Evolutionary conservation across 345 rosid genomes (phyloP), one percentile per base, ranked within the genome.

Genomic region (Clausena lansium): DNA sequence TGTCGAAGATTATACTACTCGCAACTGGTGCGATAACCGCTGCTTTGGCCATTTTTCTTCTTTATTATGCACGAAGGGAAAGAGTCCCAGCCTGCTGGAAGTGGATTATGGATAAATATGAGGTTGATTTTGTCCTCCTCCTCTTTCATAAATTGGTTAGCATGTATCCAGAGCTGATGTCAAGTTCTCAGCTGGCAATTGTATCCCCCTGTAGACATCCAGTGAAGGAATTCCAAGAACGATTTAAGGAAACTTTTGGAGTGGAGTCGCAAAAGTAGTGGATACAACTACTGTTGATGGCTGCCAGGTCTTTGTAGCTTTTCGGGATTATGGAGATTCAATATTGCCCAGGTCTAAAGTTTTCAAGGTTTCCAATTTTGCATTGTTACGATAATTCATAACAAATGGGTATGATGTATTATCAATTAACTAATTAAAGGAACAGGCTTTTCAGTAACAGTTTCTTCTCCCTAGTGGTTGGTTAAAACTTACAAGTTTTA

Each of bases 201-300:
- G 89, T 96, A 83, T 92, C 97, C 20, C 99, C 97, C 5, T 96
- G 92, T 84, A 88, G 90, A 80, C 78, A 91, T 87, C 99, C 94
- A 88, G 97, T 96, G 45, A 96, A 94, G 88, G 89, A 89, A 77
- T 86, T 94, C 60, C 91, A 91, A 83, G 91, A 92, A 27, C 88
- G 91, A 83, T 96, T 94, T 67, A 78, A 79, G 80, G 94, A 92
- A 45, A 91, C 83, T 69, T 94, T 96, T 85, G 97, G 95, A 52
- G 84, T 85, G 64, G 99, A 93, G 32, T 88, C 97, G 15, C 78
- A 84, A 67, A 87, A 71, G 87, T 90, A 38, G 98, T 91, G 28
- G 98, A 96, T 79, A 92, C 94, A 72, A 92, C 90, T 74, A 96
- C 97, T 13, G 94, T 94, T 54, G 98, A 96, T 76, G 99, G 99